Conservation (phyloP, 164 flowering plant genomes). For the Stephania cephalantha region DNA sequence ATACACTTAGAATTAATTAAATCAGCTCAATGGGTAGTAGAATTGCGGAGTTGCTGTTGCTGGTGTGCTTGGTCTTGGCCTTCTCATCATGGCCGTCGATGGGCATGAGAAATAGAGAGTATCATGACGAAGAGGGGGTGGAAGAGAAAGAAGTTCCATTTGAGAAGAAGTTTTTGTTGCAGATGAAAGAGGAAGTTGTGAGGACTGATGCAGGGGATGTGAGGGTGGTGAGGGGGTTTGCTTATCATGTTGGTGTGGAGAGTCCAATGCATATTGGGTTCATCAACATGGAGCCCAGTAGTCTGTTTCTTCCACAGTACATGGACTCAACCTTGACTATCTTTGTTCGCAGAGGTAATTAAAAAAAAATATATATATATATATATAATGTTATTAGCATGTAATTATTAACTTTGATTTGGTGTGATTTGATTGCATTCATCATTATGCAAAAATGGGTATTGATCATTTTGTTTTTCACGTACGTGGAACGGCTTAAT, state of each 20-base stretch:
- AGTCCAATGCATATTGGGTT: conserved; percentile 73
- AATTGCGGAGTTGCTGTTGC: conserved; percentile 2
- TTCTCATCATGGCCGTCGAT: neutral
- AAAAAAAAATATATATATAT: no score
- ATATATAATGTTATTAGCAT: no score
- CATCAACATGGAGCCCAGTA: conserved; percentile 74
- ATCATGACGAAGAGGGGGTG: neutral
- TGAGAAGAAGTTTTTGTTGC: conserved; percentile 44
- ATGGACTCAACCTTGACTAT: conserved; percentile 62
- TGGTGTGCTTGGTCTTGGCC: conserved; percentile 17
- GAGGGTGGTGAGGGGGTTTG: conserved; percentile 45
- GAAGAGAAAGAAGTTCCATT: conserved; percentile 10
- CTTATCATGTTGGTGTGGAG: conserved; percentile 16
- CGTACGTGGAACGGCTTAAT: no score
- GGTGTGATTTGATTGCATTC: no score
- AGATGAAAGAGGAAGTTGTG: conserved; percentile 38
- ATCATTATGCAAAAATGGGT: no score
- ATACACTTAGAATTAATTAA: neutral
- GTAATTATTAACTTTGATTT: no score
- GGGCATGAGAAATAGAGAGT: no score
- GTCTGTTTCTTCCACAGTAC: conserved; percentile 83
- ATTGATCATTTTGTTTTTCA: no score
- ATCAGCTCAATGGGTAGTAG: neutral
- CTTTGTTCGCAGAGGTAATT: conserved; percentile 69
- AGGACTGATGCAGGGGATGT: conserved; percentile 71